Evolutionary conservation across 768 basidiomycete genomes (phyloP).

Genomic region (Auriscalpium microsporum): DNA sequence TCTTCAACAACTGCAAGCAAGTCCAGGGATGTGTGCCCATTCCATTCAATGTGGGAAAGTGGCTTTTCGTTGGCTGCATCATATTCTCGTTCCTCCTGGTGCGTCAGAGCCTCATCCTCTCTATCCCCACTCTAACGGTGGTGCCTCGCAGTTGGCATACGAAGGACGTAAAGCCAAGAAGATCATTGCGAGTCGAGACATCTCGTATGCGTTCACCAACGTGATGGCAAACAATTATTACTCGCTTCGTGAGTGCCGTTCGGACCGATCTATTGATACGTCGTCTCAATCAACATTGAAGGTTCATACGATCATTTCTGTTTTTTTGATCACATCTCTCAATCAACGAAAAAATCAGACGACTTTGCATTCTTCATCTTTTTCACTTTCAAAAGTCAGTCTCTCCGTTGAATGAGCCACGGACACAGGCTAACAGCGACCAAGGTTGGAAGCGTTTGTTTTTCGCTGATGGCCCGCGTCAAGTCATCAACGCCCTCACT

Average conservation of each 20-base stretch:
- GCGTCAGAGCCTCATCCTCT: slow-evolving; percentile 21
- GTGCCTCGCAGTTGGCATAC: slow-evolving; percentile 61
- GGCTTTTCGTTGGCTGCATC: slow-evolving; percentile 98
- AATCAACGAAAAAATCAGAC: slow-evolving; percentile 93
- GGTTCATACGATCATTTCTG: slow-evolving; percentile 97
- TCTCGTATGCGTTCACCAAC: slow-evolving; percentile 97
- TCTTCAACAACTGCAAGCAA: slow-evolving; percentile 65
- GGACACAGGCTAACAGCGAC: slow-evolving; percentile 1
- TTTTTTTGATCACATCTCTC: slow-evolving; percentile 93
- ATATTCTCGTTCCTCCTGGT: slow-evolving; percentile 95
- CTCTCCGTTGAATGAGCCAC: background rate
- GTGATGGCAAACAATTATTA: slow-evolving; percentile 96
- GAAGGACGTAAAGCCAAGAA: slow-evolving; percentile 88
- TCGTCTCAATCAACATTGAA: slow-evolving; percentile 22
- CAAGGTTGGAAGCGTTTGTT: slow-evolving; percentile 81
- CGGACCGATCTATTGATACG: no score
- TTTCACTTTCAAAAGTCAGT: slow-evolving; percentile 96
- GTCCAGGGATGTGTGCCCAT: slow-evolving; percentile 69
- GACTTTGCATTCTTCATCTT: slow-evolving; percentile 99
- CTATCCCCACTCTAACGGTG: background rate
- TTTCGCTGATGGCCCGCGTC: slow-evolving; percentile 92
- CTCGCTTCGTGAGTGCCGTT: slow-evolving; percentile 64
- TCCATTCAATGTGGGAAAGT: slow-evolving; percentile 83
- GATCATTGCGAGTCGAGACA: slow-evolving; percentile 92
- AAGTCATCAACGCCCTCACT: slow-evolving; percentile 96